Evolutionary conservation across 352 stramenopile species (phyloP), one percentile per base, ranked within the genome.

Genomic region (Phytophthora gonapodyides): DNA sequence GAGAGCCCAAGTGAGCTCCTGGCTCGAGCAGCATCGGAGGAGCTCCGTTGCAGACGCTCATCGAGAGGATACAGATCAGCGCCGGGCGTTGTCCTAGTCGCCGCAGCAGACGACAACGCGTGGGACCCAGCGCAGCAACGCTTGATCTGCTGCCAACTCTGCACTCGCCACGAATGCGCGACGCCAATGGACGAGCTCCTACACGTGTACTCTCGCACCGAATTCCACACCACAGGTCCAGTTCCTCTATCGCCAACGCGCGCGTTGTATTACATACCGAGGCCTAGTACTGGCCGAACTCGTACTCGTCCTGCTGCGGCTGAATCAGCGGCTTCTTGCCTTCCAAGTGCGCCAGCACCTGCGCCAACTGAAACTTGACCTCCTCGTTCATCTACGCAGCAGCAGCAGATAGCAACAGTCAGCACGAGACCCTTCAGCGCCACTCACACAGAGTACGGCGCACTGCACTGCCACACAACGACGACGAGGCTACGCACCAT

Each of bases 271-370:
- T 69, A 70, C 40, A 69, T 68, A 64, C 64, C 38, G 38, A 47
- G n/a, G 44, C 34, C 61, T 73, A 66, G 27, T 63, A 71, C 51
- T 67, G 36, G 24, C 36, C 56, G 33, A 67, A 66, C 31, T 75
- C 46, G 40, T 61, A 63, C 37, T 73, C 57, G 13, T 61, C 36
- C 49, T 61, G 47, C 54, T 77, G 63, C 57, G 37, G 57, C 44
- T 71, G 56, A 15, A 77, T 66, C 52, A 72, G 60, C 34, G 62
- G 55, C 46, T 77, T 77, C 57, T 67, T 74, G 61, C 63, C 69
- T 61, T 92, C 69, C 61, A 92, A 67, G 71, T 87, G 78, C 19
- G 81, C 80, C 52, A 92, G 71, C 54, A 92, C 83, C 67, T 92
- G 83, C 60, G 69, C 51, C 52, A 92, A 73, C 61, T 92, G 83